These are phyloP conservation scores for Salix suchowensis DNA, from an alignment of 345 rosid genomes.

Conservation along the genomic window DNA sequence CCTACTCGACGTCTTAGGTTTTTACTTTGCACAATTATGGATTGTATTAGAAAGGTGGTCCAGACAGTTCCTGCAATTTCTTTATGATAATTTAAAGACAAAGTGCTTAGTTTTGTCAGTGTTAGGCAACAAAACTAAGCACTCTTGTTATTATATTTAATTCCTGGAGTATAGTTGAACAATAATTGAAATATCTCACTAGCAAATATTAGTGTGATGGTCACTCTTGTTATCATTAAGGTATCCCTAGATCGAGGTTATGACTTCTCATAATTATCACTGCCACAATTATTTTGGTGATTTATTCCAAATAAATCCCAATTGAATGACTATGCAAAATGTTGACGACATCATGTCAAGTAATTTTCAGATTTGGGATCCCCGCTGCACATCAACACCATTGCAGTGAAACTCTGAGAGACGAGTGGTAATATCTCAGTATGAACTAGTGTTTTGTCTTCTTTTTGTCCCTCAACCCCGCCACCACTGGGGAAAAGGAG, in stretches of 20 bases:
- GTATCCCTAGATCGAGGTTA: not conserved
- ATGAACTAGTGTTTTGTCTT: not conserved
- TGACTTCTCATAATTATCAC: not conserved
- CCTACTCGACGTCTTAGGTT: not conserved
- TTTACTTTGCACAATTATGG: not conserved
- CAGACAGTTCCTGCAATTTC: not conserved
- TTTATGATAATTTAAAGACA: not conserved
- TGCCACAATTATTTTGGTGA: not conserved
- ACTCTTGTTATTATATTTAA: not conserved
- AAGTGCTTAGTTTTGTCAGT: not conserved
- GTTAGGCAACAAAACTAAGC: not conserved
- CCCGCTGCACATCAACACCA: not conserved
- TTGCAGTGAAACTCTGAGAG: not conserved
- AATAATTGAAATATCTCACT: not conserved
- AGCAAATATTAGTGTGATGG: not conserved
- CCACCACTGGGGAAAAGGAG: not conserved
- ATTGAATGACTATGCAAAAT: not conserved
- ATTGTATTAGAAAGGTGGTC: not conserved
- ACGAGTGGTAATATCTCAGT: not conserved
- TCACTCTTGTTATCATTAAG: not conserved
- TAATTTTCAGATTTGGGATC: not conserved
- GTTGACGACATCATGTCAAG: not conserved
- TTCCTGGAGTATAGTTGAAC: not conserved
- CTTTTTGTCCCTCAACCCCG: not conserved
- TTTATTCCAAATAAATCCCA: not conserved